Conservation (phyloP, 2,329 filamentous ascomycete species). For the Venturia pyrina region DNA sequence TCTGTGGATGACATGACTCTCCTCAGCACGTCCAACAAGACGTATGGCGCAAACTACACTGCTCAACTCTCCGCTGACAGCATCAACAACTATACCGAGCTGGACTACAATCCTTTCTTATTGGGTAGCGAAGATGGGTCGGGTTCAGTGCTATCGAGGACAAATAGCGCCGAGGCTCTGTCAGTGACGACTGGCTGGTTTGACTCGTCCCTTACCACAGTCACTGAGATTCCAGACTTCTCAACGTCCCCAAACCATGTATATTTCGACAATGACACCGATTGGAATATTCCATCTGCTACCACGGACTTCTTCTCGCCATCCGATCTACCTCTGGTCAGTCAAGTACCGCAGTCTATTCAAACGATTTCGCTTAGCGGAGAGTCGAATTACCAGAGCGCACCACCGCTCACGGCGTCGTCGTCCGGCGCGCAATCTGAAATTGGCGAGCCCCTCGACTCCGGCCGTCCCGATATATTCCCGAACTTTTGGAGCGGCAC, state of each 20-base stretch:
- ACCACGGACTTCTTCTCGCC: conserved; percentile 26
- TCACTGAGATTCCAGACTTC: conserved; percentile 18
- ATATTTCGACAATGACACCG: conserved; percentile 24
- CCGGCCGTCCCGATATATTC: conserved; percentile 18
- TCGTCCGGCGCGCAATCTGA: conserved; percentile 31
- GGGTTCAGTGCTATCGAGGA: neutral
- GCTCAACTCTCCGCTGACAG: neutral
- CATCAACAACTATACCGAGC: neutral
- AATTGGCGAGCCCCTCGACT: conserved; percentile 25
- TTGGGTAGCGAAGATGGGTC: conserved; percentile 1
- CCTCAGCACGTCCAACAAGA: conserved; percentile 1
- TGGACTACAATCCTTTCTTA: neutral
- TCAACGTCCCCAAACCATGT: conserved; percentile 20
- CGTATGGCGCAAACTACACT: conserved; percentile 4
- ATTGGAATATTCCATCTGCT: conserved; percentile 12
- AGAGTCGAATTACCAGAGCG: conserved; percentile 28
- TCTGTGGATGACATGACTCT: conserved; percentile 10
- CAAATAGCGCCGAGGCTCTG: conserved; percentile 7
- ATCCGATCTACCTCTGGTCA: conserved; percentile 29
- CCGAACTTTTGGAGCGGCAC: conserved; percentile 9
- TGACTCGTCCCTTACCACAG: conserved; percentile 1
- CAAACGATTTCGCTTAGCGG: conserved; percentile 32
- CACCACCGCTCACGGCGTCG: conserved; percentile 28
- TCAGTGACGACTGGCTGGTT: conserved; percentile 4
- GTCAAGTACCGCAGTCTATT: conserved; percentile 23